These are phyloP conservation scores for Phaffomyces thermotolerans DNA, from an alignment of 805 yeast species.

Conservation along the genomic window DNA sequence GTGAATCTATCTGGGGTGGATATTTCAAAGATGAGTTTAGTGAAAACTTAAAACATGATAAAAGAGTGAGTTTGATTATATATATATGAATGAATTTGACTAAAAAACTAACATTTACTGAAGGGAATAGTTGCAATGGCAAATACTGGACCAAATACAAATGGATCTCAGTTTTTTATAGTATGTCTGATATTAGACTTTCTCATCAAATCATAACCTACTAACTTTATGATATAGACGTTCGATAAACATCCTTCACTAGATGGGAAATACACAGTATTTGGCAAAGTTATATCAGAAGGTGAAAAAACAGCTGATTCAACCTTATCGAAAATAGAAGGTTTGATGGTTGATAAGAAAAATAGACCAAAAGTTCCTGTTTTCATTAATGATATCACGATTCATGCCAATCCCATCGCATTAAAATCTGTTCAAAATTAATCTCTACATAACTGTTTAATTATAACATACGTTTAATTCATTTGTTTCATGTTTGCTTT, in stretches of 20 bases:
- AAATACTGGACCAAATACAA: slow-evolving; percentile 59
- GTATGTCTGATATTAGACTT: slow-evolving; percentile 7
- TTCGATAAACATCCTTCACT: slow-evolving; percentile 83
- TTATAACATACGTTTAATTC: too few relatives aligned
- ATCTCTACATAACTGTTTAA: neutral
- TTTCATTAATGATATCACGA: slow-evolving; percentile 25
- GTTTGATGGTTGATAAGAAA: slow-evolving; percentile 27
- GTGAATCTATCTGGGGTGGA: slow-evolving; percentile 75
- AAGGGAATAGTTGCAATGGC: slow-evolving; percentile 62
- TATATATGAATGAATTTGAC: too few relatives aligned
- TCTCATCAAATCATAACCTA: too few relatives aligned
- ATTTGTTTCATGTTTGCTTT: too few relatives aligned
- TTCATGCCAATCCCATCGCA: slow-evolving; percentile 40
- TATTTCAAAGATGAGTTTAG: slow-evolving; percentile 75
- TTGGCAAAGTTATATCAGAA: slow-evolving; percentile 67
- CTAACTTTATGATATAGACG: slow-evolving; percentile 33
- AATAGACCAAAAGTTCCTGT: slow-evolving; percentile 29
- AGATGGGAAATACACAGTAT: slow-evolving; percentile 61
- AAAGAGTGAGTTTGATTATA: slow-evolving; percentile 47
- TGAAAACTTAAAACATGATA: slow-evolving; percentile 51
- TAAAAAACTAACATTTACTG: neutral
- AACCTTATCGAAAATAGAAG: slow-evolving; percentile 24
- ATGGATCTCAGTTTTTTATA: slow-evolving; percentile 65
- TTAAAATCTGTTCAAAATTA: slow-evolving; percentile 1
- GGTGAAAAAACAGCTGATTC: slow-evolving; percentile 22